phyloP scores from a whole-genome alignment of 2,329 filamentous ascomycete genomes.

The Aspergillus versicolor region DNA sequence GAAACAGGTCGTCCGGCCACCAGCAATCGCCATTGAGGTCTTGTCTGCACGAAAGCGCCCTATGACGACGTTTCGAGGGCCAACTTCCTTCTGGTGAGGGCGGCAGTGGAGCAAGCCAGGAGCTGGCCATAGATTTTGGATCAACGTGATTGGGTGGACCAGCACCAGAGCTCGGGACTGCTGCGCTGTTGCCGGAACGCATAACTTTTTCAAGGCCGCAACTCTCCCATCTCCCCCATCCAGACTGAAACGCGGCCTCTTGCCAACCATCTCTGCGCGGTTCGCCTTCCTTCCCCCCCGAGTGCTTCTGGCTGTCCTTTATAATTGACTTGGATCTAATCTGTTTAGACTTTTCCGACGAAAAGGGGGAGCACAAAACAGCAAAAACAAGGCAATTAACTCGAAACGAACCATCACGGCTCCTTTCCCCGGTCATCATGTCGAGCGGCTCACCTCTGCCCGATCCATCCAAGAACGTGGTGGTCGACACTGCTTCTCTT shows the following conservation, averaged over 20 bases:
- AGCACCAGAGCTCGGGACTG: slow-evolving; percentile 24
- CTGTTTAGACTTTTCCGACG: slow-evolving; percentile 9
- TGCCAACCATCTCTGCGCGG: slow-evolving; percentile 22
- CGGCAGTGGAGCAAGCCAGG: slow-evolving; percentile 18
- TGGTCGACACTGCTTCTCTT: slow-evolving; percentile 41
- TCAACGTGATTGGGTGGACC: slow-evolving; percentile 32
- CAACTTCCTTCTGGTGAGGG: slow-evolving; percentile 6
- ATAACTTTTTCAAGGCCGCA: slow-evolving; percentile 39
- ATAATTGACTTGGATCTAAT: slow-evolving; percentile 1
- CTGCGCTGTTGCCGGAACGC: slow-evolving; percentile 21
- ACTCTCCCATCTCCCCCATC: slow-evolving; percentile 28
- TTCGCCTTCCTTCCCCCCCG: slow-evolving; percentile 8
- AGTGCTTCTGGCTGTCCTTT: background rate
- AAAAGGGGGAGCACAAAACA: slow-evolving; percentile 15
- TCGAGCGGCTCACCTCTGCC: slow-evolving; percentile 39
- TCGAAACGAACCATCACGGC: slow-evolving; percentile 9
- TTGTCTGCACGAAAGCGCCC: background rate
- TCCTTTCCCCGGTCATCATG: slow-evolving; percentile 35
- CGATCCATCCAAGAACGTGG: slow-evolving; percentile 37
- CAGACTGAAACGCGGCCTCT: slow-evolving; percentile 15
- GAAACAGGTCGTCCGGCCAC: background rate
- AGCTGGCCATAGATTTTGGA: slow-evolving; percentile 15
- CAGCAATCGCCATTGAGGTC: background rate
- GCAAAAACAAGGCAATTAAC: background rate
- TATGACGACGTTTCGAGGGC: background rate